phyloP scores from a whole-genome alignment of 208 protist species.

The Wallacemonas rigidus region DNA sequence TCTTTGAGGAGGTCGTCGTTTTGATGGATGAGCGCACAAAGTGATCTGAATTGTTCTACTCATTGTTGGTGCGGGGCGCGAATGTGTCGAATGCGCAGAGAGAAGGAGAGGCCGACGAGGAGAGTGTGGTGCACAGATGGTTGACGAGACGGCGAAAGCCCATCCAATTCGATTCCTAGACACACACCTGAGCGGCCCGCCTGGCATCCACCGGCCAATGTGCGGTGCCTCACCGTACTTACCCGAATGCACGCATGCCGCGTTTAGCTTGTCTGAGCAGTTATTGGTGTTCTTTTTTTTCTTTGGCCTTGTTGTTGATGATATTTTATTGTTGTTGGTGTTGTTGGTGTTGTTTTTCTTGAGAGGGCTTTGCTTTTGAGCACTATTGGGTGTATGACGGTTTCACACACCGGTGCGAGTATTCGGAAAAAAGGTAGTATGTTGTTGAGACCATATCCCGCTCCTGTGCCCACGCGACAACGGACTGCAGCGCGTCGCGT shows the following conservation, averaged over 20 bases:
- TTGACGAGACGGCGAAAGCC: too few relatives aligned
- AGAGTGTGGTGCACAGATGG: too few relatives aligned
- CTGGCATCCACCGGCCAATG: too few relatives aligned
- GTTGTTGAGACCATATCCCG: constrained; percentile 39
- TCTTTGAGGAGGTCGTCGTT: neutral
- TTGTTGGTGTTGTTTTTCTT: constrained; percentile 11
- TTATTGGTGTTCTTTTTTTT: neutral
- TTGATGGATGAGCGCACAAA: too few relatives aligned
- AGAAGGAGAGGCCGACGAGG: too few relatives aligned
- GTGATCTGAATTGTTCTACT: too few relatives aligned
- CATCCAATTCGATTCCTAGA: too few relatives aligned
- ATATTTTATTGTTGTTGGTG: neutral
- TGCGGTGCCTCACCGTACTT: too few relatives aligned
- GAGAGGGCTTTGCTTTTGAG: neutral
- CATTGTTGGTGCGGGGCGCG: too few relatives aligned
- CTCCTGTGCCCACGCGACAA: constrained; percentile 45
- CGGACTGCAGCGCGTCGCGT: constrained; percentile 22
- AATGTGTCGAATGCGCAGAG: too few relatives aligned
- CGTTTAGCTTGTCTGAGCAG: neutral
- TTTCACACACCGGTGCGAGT: constrained; percentile 15
- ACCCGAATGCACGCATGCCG: too few relatives aligned
- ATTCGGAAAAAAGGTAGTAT: constrained; percentile 35
- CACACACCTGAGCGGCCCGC: too few relatives aligned
- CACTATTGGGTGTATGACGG: neutral
- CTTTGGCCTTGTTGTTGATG: neutral